Base-by-base conservation (phyloP, 306 rosid genomes). In the Glycine soja region DNA sequence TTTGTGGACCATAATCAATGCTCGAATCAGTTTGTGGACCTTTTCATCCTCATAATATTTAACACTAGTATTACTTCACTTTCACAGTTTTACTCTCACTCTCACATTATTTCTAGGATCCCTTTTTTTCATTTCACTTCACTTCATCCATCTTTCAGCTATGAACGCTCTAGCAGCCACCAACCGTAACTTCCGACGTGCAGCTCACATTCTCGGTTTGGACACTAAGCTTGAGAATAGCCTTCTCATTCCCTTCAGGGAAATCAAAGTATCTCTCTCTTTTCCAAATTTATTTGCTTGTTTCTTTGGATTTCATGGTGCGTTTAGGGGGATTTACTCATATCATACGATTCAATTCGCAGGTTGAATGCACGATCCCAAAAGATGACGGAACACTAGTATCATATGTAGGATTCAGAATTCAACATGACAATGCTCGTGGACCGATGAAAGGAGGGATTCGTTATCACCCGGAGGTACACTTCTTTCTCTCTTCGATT, bases 371-470 rank as follows among this genome's bases (percentile, higher is more conserved):
- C 54, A 91, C 90, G 10, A 91, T 91, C 63, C 92, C 96, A 3
- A 91, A 85, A 78, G 93, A 89, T 52, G 93, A 89, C 67, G 96
- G 93, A 57, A 91, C 76, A 65, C 83, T 91, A 63, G 92, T 10
- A 53, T 88, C 93, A 0, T 91, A 87, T 58, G 85, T 91, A 1
- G 96, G 96, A 32, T 91, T 88, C n/a, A 86, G 96, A 72, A 77
- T 91, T 38, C 96, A 91, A 58, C 96, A 91, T 72, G 96, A 91
- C 79, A 91, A 91, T 82, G 90, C 96, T 80, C 93, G 92, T 62
- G 96, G 96, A 7, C 96, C 96, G n/a, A 91, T 91, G 93, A 91
- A 89, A 80, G 96, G 96, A 0, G 96, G 96, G 18, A 89, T 88
- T 46, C 93, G 92, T 19, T 91, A 89, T 82, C 96, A 89, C 68